Base-by-base conservation (phyloP, 208 protist genomes). In the Trypanosoma boissoni region DNA sequence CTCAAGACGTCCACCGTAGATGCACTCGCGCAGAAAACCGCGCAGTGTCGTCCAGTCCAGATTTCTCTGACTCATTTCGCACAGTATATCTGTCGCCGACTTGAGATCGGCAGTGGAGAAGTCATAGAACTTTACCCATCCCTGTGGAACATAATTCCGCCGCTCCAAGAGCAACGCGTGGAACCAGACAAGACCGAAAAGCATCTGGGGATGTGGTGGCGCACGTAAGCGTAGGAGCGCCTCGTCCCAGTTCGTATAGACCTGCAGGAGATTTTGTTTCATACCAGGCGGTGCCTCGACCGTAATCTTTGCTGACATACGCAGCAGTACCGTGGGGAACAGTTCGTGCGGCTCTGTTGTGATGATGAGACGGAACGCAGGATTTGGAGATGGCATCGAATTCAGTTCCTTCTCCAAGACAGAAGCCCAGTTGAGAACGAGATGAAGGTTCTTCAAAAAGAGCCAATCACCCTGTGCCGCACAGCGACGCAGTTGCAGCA, bases 71-170 rank as follows among this genome's bases (percentile, higher is more conserved):
- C 67, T 37, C 46, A 92, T 43, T 32, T 18, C 61, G 18, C 79
- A 66, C 27, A 98, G 58, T 24, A 98, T 73, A 67, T 98, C 88
- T 6, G 80, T 77, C n/a, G 92, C 92, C 4, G 89, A 76, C 57
- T 96, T 93, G 1, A 99, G 76, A 64, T 99, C 97, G 3, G 96
- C 82, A 7, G 75, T 63, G 0, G 92, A 95, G 75, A 99, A 99
- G 66, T 98, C 98, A 85, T 99, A 98, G 60, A 89, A 97, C 79
- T 98, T 97, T 44, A 87, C 85, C 96, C 96, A 99, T 31, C 97
- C 98, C 66, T 99, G 98, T 12, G 98, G 98, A 43, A 98, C 91
- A 73, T 95, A 99, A 12, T 80, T 95, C 42, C 97, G 86, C n/a
- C 98, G 83, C 72, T 99, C 97, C 76, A 98, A 95, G 58, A 98